A percentile compares a stretch with the other conserved stretches of the same genome.
Conservation (phyloP, 2,329 filamentous ascomycete genomes). For the Blastomyces gilchristii region DNA sequence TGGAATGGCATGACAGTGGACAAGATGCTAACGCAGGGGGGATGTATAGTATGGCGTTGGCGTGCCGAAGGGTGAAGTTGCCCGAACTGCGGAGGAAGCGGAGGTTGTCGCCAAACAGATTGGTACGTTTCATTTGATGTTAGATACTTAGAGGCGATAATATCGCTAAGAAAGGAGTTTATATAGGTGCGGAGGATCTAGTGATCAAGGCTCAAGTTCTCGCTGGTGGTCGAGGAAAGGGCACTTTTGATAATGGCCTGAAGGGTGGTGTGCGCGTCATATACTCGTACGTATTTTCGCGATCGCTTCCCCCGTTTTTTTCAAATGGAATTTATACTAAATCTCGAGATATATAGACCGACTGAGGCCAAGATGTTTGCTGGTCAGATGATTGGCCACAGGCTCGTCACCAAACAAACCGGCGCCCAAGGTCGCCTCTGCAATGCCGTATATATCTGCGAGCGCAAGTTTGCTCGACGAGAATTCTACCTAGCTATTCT, state of each 20-base stretch:
- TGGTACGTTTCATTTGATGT: constrained; percentile 41
- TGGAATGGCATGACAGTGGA: neutral
- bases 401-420: constrained; percentile 99
- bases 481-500: constrained; percentile 99
- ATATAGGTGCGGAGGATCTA: constrained; percentile 70
- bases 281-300: constrained; percentile 58
- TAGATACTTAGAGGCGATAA: neutral
- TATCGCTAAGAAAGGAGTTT: neutral
- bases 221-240: constrained; percentile 94
- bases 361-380: constrained; percentile 95
- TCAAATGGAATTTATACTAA: neutral
- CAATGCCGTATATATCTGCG: constrained; percentile 97
- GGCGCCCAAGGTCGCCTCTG: constrained; percentile 86
- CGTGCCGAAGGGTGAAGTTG: constrained; percentile 81
- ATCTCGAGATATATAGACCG: constrained; percentile 41
- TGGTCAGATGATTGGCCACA: constrained; percentile 98
- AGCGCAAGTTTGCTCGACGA: constrained; percentile 97
- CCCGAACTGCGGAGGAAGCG: constrained; percentile 72
- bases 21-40: neutral
- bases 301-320: neutral
- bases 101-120: constrained; percentile 85
- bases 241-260: constrained; percentile 93
- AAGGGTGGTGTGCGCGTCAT: constrained; percentile 98
- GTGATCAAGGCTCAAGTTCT: constrained; percentile 99
- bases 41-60: constrained; percentile 75